Evolutionary conservation across 2,329 filamentous ascomycete genomes (phyloP).

Genomic region (Exophiala calicioides): DNA sequence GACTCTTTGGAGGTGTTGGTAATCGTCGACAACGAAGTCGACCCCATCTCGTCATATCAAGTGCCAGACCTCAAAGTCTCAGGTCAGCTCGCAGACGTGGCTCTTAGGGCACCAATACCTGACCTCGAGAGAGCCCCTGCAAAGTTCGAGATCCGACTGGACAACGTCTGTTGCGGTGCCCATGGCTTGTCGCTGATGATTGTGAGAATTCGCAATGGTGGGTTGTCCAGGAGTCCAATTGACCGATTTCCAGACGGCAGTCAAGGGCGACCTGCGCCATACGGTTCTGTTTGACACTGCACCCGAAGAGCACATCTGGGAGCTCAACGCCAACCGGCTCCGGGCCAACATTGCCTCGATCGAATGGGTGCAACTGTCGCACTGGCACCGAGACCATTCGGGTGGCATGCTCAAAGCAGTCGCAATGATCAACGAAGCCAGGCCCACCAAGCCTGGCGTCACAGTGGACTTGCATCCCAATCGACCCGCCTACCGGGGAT

Average conservation of each 20-base stretch:
- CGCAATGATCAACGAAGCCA: conserved; percentile 48
- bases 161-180: conserved; percentile 55
- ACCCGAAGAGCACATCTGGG: conserved; percentile 54
- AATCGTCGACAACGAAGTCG: conserved; percentile 58
- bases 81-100: conserved; percentile 47
- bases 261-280: conserved; percentile 46
- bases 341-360: conserved; percentile 45
- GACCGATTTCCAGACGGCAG: conserved; percentile 45
- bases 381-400: conserved; percentile 60
- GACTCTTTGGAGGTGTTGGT: conserved; percentile 52
- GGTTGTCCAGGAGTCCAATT: conserved; percentile 1
- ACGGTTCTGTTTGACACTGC: conserved; percentile 57
- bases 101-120: conserved; percentile 38
- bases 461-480: conserved; percentile 55
- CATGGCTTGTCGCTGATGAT: conserved; percentile 57
- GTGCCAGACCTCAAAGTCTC: conserved; percentile 46
- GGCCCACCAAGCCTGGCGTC: conserved; percentile 36
- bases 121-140: conserved; percentile 45
- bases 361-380: conserved; percentile 53
- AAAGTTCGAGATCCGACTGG: conserved; percentile 50
- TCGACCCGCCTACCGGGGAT: conserved; percentile 54
- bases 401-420: conserved; percentile 56
- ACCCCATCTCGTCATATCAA: conserved; percentile 52
- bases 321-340: conserved; percentile 51
- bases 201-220: conserved; percentile 34